Evolutionary conservation across 2,329 filamentous ascomycete genomes (phyloP), one percentile per base, ranked within the genome.

Genomic region (Diplodia sapinea): DNA sequence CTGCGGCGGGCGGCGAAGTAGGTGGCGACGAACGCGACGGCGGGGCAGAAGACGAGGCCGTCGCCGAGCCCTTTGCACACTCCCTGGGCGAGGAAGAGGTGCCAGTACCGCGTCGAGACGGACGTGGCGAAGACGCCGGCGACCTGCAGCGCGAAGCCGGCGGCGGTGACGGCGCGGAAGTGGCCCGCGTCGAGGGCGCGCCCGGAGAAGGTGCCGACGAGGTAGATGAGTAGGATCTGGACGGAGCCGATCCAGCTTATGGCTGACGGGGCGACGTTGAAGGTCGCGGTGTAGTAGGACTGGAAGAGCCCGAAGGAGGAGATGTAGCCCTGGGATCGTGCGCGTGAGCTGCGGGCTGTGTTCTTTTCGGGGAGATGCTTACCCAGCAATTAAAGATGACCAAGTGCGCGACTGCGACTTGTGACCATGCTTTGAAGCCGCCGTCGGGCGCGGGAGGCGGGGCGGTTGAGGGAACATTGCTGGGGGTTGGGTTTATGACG

Each of bases 221-320:
- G 72, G 59, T 83, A 78, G 0, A 83, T 75, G 5, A 84, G 69
- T 63, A 78, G 83, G 13, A 80, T 78, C 69, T 84, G 82, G 1
- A 83, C 71, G 1, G 80, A 79, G 6, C 83, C 83, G 31, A 85
- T 82, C 82, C 83, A 85, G 7, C 81, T 80, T 49, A 85, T 82
- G 2, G 77, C 79, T 5, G 81, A 82, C 11, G 76, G 71, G 2
- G 76, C 66, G 17, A 72, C 70, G 13, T 49, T 23, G n/a, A 72
- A 61, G 0, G 79, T 71, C 29, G 66, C 72, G 1, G 40, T 78
- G 69, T 87, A 88, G 73, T 84, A 83, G 3, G 81, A 81, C 69
- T 88, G 85, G 67, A 85, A 88, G 3, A 84, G 81, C 3, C 86
- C 85, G 69, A 86, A 87, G n/a, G 83, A 82, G 54, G 82, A 83